Base-by-base conservation (phyloP, 2,329 filamentous ascomycete genomes). In the Trichoderma citrinoviride region DNA sequence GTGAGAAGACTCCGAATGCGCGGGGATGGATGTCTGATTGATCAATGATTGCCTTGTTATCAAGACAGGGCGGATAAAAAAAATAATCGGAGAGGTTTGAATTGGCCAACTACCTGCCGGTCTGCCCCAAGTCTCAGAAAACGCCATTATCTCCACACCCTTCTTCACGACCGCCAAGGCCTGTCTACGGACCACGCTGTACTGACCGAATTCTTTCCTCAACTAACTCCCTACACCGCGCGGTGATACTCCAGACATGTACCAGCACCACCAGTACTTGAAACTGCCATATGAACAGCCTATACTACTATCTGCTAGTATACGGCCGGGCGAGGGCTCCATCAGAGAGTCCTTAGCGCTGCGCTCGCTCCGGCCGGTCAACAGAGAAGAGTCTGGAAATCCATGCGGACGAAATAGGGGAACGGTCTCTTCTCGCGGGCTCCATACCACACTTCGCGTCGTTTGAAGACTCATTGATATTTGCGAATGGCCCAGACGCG, bases 1-100 rank as follows among this genome's bases (percentile, higher is more conserved):
- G 64, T 65, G 57, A 55, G 58, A 41, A 62, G 56, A 25, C 50
- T 50, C 64, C 43, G 49, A 62, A 55, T 61, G 57, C 57, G 57
- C 52, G 57, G 57, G 47, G 57, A 61, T 40, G 25, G n/a, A n/a
- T n/a, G n/a, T n/a, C n/a, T n/a, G n/a, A n/a, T n/a, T 8, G 7
- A 10, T 10, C 1, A 3, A 14, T 3, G 33, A 12, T 25, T 23
- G n/a, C 55, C 33, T 50, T 7, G 49, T 21, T 50, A 17, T 49
- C 29, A 50, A 50, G 46, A 46, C 3, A 29, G 10, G 10, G 40
- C 54, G 25, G 54, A 40, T 17, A 21, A 37, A n/a, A 14, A 37
- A 58, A 19, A 56, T 17, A 23, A 29, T 23, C 7, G 55, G 19
- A 44, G 37, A 23, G 23, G 46, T 29, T 52, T 44, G n/a, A 23